Conservation (phyloP, 177 flowering plant genomes). For the Vitis hybrid region DNA sequence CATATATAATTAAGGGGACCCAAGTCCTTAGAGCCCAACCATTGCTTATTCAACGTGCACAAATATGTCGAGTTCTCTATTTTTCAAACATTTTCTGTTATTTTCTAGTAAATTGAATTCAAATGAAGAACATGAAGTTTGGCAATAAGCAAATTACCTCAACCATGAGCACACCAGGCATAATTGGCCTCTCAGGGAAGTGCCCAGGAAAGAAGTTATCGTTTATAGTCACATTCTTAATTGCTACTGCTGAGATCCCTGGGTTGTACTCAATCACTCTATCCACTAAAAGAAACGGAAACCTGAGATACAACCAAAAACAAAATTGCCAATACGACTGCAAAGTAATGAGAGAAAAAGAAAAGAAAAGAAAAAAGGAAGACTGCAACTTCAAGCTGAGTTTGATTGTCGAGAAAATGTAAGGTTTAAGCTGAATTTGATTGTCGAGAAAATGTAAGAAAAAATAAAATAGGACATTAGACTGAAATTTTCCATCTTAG, state of each 20-base stretch:
- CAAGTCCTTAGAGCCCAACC: no score
- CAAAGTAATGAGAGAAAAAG: background rate
- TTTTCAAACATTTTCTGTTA: background rate
- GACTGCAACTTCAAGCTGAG: background rate
- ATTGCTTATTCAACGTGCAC: no score
- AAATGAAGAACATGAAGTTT: background rate
- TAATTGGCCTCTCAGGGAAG: constrained; percentile 97
- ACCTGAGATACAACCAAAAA: constrained; percentile 56
- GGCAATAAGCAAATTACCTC: constrained; percentile 55
- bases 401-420: background rate
- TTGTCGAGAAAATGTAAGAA: no score
- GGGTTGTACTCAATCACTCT: constrained; percentile 91
- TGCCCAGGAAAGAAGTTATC: constrained; percentile 96
- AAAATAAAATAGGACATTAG: no score
- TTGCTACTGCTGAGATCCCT: constrained; percentile 58
- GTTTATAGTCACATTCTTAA: constrained; percentile 35
- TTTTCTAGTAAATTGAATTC: background rate
- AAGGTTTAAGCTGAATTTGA: background rate
- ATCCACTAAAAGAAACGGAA: constrained; percentile 92
- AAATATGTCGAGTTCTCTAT: no score
- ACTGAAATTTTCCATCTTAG: no score
- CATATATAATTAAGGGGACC: no score
- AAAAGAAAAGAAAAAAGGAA: background rate
- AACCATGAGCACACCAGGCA: constrained; percentile 99
- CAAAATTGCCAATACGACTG: no score